Conservation (phyloP, 257 asterid genomes). For the Penstemon eatonii region DNA sequence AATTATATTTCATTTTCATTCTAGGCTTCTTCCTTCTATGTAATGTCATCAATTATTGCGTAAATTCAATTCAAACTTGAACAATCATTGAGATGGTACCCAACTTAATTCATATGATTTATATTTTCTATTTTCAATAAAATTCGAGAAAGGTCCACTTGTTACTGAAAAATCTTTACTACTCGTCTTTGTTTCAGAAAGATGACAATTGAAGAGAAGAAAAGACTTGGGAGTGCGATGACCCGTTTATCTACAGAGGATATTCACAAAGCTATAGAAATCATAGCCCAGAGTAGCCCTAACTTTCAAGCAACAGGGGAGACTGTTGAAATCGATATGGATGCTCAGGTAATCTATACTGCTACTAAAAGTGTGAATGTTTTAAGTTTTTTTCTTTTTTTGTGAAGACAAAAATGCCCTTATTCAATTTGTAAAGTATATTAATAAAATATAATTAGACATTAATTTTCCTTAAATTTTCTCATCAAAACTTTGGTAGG, state of each 20-base stretch:
- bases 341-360: conserved; percentile 79
- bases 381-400: no score
- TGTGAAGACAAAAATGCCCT: no score
- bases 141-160: not conserved
- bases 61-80: no score
- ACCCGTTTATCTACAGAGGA: conserved; percentile 65
- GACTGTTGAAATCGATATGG: conserved; percentile 74
- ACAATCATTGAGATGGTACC: not conserved
- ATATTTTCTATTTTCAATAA: not conserved
- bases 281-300: conserved; percentile 65
- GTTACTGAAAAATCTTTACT: not conserved
- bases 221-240: conserved; percentile 69
- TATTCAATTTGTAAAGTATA: no score
- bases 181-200: conserved; percentile 47
- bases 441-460: no score
- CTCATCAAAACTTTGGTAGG: no score
- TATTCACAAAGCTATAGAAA: conserved; percentile 68
- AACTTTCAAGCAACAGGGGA: conserved; percentile 53
- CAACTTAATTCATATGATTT: not conserved
- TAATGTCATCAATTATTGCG: not conserved
- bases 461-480: no score
- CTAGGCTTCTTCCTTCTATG: not conserved
- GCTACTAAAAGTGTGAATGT: no score
- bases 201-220: conserved; percentile 81
- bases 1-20: not conserved